These are phyloP conservation scores for Circinella umbellata DNA, from an alignment of 371 early-diverging fungal genomes.

Conservation along the genomic window DNA sequence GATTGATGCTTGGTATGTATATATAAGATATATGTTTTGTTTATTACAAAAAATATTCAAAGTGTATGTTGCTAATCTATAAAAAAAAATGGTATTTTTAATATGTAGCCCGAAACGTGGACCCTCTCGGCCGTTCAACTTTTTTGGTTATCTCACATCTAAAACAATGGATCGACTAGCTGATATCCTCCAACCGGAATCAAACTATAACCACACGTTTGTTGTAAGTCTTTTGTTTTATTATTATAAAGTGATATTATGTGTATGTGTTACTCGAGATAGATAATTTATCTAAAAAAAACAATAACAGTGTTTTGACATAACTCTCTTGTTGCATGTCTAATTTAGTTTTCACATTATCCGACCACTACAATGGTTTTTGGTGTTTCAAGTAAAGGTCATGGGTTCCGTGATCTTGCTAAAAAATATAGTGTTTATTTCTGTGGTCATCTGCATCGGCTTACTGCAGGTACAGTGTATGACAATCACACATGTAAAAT, in stretches of 20 bases:
- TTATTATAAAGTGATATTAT: neutral
- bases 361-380: conserved; percentile 82
- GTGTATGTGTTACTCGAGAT: neutral
- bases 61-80: neutral
- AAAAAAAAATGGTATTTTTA: neutral
- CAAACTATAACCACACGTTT: conserved; percentile 70
- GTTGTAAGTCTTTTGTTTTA: conserved; percentile 40
- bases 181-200: conserved; percentile 37
- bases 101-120: conserved; percentile 71
- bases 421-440: conserved; percentile 72
- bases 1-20: conserved; percentile 86
- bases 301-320: neutral
- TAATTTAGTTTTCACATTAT: conserved; percentile 74
- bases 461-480: conserved; percentile 61
- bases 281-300: no score
- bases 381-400: conserved; percentile 66
- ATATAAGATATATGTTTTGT: no score
- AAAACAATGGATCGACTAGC: conserved; percentile 74
- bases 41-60: neutral
- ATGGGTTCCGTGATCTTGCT: conserved; percentile 66
- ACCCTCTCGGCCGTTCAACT: conserved; percentile 85
- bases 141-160: conserved; percentile 84
- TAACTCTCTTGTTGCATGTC: neutral
- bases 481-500: neutral
- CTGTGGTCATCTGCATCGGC: conserved; percentile 88